Evolutionary conservation across 352 stramenopile genomes (phyloP).

Genomic region (Globisporangium carolinianum): DNA sequence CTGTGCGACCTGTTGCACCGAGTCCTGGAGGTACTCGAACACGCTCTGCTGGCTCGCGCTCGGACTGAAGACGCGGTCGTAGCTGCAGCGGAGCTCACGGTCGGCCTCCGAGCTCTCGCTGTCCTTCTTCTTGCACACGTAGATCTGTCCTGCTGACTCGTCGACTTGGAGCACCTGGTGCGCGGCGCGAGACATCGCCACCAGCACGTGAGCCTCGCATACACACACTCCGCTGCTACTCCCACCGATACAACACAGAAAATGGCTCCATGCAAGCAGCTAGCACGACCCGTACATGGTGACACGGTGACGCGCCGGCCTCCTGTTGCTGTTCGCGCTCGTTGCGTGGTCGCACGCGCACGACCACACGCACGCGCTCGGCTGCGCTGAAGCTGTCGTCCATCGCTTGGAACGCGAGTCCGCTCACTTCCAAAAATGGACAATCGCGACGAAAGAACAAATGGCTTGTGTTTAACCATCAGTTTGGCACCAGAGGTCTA

Average conservation of each 20-base stretch:
- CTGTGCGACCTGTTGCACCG: slow-evolving; percentile 72
- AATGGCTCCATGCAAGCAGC: neutral
- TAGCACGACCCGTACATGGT: slow-evolving; percentile 19
- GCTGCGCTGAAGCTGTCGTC: slow-evolving; percentile 21
- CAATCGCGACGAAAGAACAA: too few species aligned
- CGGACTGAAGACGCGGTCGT: slow-evolving; percentile 71
- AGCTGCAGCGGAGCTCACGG: slow-evolving; percentile 46
- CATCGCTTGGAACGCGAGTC: slow-evolving; percentile 22
- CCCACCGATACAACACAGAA: neutral
- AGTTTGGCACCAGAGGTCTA: too few species aligned
- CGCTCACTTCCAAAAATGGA: too few species aligned
- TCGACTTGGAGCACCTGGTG: slow-evolving; percentile 26
- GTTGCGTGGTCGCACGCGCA: slow-evolving; percentile 75
- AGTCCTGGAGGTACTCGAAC: slow-evolving; percentile 64
- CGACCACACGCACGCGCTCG: slow-evolving; percentile 67
- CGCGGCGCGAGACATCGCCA: neutral
- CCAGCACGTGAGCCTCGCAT: neutral
- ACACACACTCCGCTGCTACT: neutral
- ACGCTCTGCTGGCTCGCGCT: slow-evolving; percentile 56
- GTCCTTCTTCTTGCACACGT: slow-evolving; percentile 51
- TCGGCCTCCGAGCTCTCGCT: slow-evolving; percentile 26
- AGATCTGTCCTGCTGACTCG: slow-evolving; percentile 21
- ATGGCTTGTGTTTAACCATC: neutral
- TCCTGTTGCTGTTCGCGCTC: slow-evolving; percentile 45
- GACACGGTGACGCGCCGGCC: slow-evolving; percentile 2